Conservation (phyloP, 192 early-diverging fungal genomes). For the Mortierella claussenii region DNA sequence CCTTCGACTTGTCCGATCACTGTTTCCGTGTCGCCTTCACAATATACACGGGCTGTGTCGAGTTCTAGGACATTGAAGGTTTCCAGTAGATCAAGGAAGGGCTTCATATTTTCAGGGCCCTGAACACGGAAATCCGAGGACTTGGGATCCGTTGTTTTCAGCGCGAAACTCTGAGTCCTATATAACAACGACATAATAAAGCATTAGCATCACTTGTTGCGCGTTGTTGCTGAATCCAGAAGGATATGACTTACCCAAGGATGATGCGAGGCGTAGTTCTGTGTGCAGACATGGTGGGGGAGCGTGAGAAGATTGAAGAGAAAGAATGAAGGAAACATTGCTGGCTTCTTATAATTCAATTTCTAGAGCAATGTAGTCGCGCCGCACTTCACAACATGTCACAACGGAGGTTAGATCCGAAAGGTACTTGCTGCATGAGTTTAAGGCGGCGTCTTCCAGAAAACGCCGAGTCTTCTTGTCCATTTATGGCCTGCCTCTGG, state of each 20-base stretch:
- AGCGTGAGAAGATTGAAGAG: background rate
- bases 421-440: too few relatives aligned
- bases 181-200: too few relatives aligned
- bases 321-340: background rate
- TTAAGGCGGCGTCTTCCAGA: too few relatives aligned
- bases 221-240: too few relatives aligned
- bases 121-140: constrained; percentile 21
- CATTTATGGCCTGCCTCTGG: too few relatives aligned
- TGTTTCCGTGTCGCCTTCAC: constrained; percentile 28
- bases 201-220: too few relatives aligned
- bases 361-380: too few relatives aligned
- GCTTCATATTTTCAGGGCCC: constrained; percentile 10
- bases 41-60: constrained; percentile 25
- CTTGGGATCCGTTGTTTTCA: constrained; percentile 6
- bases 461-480: too few relatives aligned
- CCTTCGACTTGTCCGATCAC: constrained; percentile 21
- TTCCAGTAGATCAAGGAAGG: constrained; percentile 13
- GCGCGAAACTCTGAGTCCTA: constrained; percentile 21
- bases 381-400: too few relatives aligned
- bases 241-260: constrained; percentile 15
- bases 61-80: constrained; percentile 16
- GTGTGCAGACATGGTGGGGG: background rate
- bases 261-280: constrained; percentile 15
- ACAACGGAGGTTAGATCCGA: too few relatives aligned
- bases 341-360: too few relatives aligned